Conservation (phyloP, 2,329 filamentous ascomycete genomes). For the Bipolaris gigantea region DNA sequence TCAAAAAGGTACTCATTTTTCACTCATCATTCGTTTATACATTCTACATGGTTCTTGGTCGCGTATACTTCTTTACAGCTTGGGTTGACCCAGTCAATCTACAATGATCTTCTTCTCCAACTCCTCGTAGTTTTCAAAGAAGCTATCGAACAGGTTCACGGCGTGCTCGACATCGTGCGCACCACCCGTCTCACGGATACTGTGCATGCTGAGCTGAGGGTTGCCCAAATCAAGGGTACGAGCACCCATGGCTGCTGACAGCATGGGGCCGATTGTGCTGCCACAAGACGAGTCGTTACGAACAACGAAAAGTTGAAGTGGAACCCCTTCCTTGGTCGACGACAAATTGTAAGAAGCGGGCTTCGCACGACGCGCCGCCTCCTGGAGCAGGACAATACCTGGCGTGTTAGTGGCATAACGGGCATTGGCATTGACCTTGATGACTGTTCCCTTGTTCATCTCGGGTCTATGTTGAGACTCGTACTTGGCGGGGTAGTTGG, state of each 20-base stretch:
- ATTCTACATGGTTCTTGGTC: slow-evolving; percentile 6
- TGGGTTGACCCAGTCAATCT: slow-evolving; percentile 58
- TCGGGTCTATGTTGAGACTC: slow-evolving; percentile 87
- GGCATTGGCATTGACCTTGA: slow-evolving; percentile 98
- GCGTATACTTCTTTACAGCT: slow-evolving; percentile 17
- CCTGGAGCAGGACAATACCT: slow-evolving; percentile 88
- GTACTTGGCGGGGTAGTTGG: slow-evolving; percentile 92
- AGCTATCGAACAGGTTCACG: slow-evolving; percentile 82
- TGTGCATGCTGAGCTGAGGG: slow-evolving; percentile 95
- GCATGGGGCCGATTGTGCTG: slow-evolving; percentile 96
- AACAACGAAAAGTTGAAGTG: slow-evolving; percentile 93
- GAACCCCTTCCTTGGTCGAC: slow-evolving; percentile 66
- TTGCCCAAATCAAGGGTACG: slow-evolving; percentile 92
- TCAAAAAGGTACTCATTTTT: slow-evolving; percentile 5
- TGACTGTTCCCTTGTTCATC: slow-evolving; percentile 95
- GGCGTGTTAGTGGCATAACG: slow-evolving; percentile 96
- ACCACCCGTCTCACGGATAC: slow-evolving; percentile 90
- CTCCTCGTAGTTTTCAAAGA: slow-evolving; percentile 81
- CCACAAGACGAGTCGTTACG: slow-evolving; percentile 94
- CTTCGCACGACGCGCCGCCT: slow-evolving; percentile 69
- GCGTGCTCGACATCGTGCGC: slow-evolving; percentile 84
- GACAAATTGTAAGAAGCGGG: slow-evolving; percentile 47
- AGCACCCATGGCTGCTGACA: slow-evolving; percentile 81
- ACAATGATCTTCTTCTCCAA: slow-evolving; percentile 82
- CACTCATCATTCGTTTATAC: slow-evolving; percentile 3